Evolutionary conservation across 768 basidiomycete species (phyloP).

Genomic region (Mycena albidolilacea): DNA sequence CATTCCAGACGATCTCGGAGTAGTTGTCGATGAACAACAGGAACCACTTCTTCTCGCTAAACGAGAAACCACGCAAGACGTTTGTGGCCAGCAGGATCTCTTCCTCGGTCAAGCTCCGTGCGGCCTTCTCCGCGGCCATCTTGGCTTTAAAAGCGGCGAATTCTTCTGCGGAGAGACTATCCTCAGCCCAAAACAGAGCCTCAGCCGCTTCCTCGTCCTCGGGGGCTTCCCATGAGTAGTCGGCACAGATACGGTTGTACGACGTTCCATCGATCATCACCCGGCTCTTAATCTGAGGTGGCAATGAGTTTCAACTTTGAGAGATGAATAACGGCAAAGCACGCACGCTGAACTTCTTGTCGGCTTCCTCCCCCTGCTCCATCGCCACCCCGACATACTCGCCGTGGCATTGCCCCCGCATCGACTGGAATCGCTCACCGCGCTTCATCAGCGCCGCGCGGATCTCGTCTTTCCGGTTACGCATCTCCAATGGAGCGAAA

Average conservation of each 20-base stretch:
- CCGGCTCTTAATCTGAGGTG: constrained; percentile 27
- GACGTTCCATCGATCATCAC: constrained; percentile 33
- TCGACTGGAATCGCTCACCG: constrained; percentile 33
- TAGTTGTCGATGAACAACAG: constrained; percentile 29
- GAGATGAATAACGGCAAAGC: neutral
- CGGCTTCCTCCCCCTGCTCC: constrained; percentile 20
- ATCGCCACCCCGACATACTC: constrained; percentile 36
- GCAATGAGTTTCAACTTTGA: neutral
- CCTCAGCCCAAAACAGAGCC: constrained; percentile 34
- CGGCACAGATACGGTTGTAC: constrained; percentile 28
- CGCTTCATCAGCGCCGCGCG: constrained; percentile 59
- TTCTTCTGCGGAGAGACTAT: constrained; percentile 33
- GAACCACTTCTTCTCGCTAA: constrained; percentile 34
- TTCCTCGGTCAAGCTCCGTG: constrained; percentile 23
- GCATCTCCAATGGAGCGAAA: constrained; percentile 63
- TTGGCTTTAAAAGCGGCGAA: constrained; percentile 24
- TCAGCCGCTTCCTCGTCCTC: constrained; percentile 26
- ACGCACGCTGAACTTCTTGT: constrained; percentile 31
- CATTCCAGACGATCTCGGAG: constrained; percentile 35
- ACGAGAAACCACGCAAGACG: constrained; percentile 32
- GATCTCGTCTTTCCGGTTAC: constrained; percentile 74
- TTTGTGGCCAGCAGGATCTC: constrained; percentile 31
- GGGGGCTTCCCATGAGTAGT: constrained; percentile 22
- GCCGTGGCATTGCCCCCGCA: constrained; percentile 34
- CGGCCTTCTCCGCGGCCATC: constrained; percentile 29